Evolutionary conservation across 1,284 basidiomycete genomes (phyloP).

Genomic region (Melanopsichium pennsylvanicum): DNA sequence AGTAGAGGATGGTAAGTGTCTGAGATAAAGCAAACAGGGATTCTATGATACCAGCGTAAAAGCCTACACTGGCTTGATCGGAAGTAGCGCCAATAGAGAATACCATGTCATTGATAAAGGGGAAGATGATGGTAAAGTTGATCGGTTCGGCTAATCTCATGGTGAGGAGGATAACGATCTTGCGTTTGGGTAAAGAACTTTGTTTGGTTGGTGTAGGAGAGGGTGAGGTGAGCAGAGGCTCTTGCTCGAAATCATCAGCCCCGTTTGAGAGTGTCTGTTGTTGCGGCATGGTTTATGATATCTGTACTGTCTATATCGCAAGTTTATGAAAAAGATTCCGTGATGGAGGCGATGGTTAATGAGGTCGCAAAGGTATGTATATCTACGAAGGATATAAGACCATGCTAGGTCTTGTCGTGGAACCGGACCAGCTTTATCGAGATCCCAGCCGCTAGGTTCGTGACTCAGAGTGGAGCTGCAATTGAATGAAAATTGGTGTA

Average conservation of each 20-base stretch:
- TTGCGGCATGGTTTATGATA: too few species aligned
- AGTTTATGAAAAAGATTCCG: too few species aligned
- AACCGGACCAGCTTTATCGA: too few species aligned
- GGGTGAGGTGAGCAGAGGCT: slow-evolving; percentile 2
- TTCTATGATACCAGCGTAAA: slow-evolving; percentile 74
- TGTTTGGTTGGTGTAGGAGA: background rate
- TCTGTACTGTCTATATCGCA: too few species aligned
- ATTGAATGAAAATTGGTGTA: too few species aligned
- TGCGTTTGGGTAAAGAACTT: slow-evolving; percentile 70
- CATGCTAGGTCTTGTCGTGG: too few species aligned
- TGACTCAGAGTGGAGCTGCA: too few species aligned
- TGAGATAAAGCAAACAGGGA: slow-evolving; percentile 65
- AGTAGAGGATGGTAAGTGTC: slow-evolving; percentile 66
- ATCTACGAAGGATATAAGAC: too few species aligned
- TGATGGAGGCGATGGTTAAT: too few species aligned
- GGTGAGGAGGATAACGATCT: slow-evolving; percentile 68
- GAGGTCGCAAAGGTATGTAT: too few species aligned
- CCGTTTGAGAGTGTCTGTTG: background rate
- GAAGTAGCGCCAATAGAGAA: slow-evolving; percentile 10
- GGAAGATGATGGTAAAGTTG: slow-evolving; percentile 77
- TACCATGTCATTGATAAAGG: slow-evolving; percentile 73
- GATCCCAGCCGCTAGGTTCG: too few species aligned
- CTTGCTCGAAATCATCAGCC: slow-evolving; percentile 4
- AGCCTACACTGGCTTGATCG: slow-evolving; percentile 26
- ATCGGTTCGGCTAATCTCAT: slow-evolving; percentile 70